Evolutionary conservation across 2,329 filamentous ascomycete genomes (phyloP).

Genomic region (Apiospora pterosperma): DNA sequence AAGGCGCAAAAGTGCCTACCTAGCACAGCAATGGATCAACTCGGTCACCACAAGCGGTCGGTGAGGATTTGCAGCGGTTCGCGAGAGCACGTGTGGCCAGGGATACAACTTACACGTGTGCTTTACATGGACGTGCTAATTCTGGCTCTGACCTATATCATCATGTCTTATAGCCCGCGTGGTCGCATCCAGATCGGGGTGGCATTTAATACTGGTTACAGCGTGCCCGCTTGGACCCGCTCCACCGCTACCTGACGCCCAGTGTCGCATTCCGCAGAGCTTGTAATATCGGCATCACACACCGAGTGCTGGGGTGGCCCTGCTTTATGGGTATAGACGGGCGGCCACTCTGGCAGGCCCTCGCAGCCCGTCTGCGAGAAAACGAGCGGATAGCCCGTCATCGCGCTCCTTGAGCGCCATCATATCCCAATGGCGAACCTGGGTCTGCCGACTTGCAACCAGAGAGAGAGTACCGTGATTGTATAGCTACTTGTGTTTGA

Average conservation of each 20-base stretch:
- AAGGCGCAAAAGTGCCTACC: background rate
- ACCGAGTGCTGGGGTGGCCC: background rate
- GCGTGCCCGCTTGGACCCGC: background rate
- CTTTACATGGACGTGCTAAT: background rate
- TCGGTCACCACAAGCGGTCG: too few relatives aligned
- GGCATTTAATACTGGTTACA: too few relatives aligned
- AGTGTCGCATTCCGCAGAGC: background rate
- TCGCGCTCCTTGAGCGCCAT: conserved; percentile 50
- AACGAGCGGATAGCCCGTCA: conserved; percentile 45
- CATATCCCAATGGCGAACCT: conserved; percentile 33
- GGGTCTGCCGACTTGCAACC: background rate
- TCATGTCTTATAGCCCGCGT: background rate
- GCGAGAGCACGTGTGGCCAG: too few relatives aligned
- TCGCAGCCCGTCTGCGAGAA: conserved; percentile 25
- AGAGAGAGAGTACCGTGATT: background rate
- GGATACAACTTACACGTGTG: too few relatives aligned
- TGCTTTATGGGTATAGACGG: background rate
- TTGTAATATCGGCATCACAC: background rate
- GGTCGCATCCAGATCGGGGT: background rate
- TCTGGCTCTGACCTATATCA: background rate
- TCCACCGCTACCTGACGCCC: background rate
- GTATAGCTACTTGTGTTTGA: background rate
- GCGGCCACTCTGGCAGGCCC: conserved; percentile 2
- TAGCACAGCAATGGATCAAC: too few relatives aligned
- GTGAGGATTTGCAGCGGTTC: too few relatives aligned